Percentiles rank a stretch among this genome's conserved stretches.
Evolutionary conservation across 495 filamentous ascomycete genomes (phyloP).

Genomic region (Hyphodiscus hymeniophilus): DNA sequence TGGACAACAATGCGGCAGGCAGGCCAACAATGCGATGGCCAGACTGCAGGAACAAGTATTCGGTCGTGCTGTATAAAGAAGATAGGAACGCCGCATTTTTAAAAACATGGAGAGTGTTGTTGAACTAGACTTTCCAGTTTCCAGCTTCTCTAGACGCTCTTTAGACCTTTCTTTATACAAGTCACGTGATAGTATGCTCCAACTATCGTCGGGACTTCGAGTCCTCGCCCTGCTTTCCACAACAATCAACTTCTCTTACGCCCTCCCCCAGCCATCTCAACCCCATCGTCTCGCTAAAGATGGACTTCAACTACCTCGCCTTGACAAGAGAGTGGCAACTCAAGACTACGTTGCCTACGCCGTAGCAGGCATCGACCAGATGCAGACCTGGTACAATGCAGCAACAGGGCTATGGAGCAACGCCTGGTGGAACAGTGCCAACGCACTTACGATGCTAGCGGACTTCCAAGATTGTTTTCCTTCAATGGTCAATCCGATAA

Average conservation of each 20-base stretch:
- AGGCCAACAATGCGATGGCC: constrained; percentile 1
- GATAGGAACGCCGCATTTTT: not conserved
- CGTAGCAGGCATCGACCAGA: constrained; percentile 14
- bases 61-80: not conserved
- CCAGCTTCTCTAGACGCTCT: too few species aligned
- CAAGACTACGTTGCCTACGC: constrained; percentile 15
- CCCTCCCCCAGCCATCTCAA: constrained; percentile 7
- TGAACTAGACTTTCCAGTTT: too few species aligned
- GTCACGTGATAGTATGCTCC: constrained; percentile 15
- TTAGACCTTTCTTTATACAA: too few species aligned
- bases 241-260: constrained; percentile 1
- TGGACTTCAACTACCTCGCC: not conserved
- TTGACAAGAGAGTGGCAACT: constrained; percentile 3
- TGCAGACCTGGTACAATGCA: constrained; percentile 58
- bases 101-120: too few species aligned
- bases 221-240: constrained; percentile 5
- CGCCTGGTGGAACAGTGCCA: constrained; percentile 72
- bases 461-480: constrained; percentile 49
- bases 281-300: constrained; percentile 2
- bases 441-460: constrained; percentile 54
- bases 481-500: constrained; percentile 8
- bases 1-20: not conserved
- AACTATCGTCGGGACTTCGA: not conserved
- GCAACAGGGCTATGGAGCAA: constrained; percentile 55
- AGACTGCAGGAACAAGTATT: not conserved